Conservation (phyloP, 2,329 filamentous ascomycete genomes). For the Ascochyta rabiei region DNA sequence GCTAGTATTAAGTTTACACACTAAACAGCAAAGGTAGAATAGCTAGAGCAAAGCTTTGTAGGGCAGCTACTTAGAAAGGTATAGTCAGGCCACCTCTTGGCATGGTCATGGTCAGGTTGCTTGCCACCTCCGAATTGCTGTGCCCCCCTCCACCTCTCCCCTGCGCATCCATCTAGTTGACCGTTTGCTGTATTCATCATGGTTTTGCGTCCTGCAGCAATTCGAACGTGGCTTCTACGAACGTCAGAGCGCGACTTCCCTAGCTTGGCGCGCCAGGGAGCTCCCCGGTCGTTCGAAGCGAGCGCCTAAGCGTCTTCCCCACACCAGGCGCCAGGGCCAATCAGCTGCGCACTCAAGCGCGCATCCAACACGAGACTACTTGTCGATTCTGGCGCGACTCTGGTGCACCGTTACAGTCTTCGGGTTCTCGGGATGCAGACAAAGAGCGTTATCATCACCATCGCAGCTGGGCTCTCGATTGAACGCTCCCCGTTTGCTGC, state of each 20-base stretch:
- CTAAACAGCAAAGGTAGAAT: too few species aligned
- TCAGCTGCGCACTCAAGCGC: conserved; percentile 5
- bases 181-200: conserved; percentile 56
- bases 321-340: conserved; percentile 5
- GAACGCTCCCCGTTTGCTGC: conserved; percentile 14
- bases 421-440: conserved; percentile 4
- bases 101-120: too few species aligned
- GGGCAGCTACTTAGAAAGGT: too few species aligned
- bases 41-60: too few species aligned
- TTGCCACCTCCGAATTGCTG: conserved; percentile 38
- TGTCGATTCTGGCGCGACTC: conserved; percentile 2
- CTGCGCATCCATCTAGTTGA: conserved; percentile 15
- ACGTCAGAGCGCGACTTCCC: conserved; percentile 22
- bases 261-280: conserved; percentile 22
- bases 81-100: too few species aligned
- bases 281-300: conserved; percentile 20
- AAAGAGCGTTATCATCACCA: conserved; percentile 9
- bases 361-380: conserved; percentile 6
- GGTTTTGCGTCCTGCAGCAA: conserved; percentile 60
- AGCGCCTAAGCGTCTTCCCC: conserved; percentile 4
- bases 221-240: conserved; percentile 42
- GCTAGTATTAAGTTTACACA: too few species aligned
- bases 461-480: conserved; percentile 12
- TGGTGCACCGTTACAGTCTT: conserved; percentile 9
- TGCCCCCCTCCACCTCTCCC: conserved; percentile 9